Percentiles rank a stretch among this genome's conserved stretches.
These are phyloP conservation scores for Lathyrus sativus DNA, from an alignment of 306 rosid species.

Conservation along the genomic window DNA sequence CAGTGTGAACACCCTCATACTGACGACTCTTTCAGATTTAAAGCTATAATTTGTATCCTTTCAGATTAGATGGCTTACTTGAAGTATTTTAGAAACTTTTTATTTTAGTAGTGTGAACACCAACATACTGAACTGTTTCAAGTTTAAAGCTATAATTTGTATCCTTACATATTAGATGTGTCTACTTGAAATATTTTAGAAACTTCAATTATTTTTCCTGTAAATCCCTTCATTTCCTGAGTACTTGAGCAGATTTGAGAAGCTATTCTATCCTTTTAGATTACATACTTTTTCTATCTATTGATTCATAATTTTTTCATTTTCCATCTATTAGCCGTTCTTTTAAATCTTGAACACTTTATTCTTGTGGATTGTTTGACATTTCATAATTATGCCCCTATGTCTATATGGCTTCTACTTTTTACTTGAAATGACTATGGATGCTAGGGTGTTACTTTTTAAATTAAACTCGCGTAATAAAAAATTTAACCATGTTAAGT, in stretches of 20 bases:
- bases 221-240: background rate
- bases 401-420: constrained; percentile 23
- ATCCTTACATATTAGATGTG: constrained; percentile 1
- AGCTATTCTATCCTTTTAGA: constrained; percentile 24
- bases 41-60: background rate
- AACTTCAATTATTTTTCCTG: constrained; percentile 8
- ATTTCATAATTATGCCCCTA: background rate
- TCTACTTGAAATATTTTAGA: background rate
- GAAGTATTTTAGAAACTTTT: background rate
- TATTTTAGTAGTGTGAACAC: background rate
- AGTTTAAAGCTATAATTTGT: background rate
- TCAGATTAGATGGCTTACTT: background rate
- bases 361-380: constrained; percentile 1
- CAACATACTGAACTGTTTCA: background rate
- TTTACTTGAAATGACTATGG: constrained; percentile 11
- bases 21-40: background rate
- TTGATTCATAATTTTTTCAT: background rate
- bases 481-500: constrained; percentile 45
- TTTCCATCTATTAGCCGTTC: background rate
- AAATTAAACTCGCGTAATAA: constrained; percentile 23
- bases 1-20: constrained; percentile 3
- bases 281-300: background rate
- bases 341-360: constrained; percentile 1
- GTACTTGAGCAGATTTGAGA: constrained; percentile 2
- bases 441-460: constrained; percentile 3